A percentile compares a stretch with the other conserved stretches of the same genome.
These are phyloP conservation scores for Globisporangium sylvaticum DNA, from an alignment of 352 stramenopile species.

Conservation along the genomic window DNA sequence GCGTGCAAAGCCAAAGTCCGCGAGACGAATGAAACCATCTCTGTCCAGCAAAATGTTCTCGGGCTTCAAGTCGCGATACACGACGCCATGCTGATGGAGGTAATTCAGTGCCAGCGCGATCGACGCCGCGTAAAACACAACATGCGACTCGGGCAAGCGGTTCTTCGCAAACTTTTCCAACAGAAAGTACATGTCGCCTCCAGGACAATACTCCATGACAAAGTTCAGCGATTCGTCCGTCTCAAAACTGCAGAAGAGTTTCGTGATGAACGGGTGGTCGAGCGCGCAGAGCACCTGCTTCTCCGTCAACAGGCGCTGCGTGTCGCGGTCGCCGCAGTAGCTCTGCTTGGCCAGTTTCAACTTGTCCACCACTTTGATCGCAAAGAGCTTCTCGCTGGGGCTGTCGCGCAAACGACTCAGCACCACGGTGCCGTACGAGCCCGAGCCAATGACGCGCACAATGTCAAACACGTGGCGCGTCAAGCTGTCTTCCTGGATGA, in stretches of 20 bases:
- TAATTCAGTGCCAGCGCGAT: slow-evolving; percentile 94
- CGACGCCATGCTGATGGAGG: slow-evolving; percentile 67
- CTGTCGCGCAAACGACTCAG: slow-evolving; percentile 46
- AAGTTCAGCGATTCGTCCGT: slow-evolving; percentile 94
- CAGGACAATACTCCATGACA: slow-evolving; percentile 97
- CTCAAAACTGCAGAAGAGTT: slow-evolving; percentile 93
- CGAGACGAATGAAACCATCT: slow-evolving; percentile 86
- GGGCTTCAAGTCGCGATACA: slow-evolving; percentile 90
- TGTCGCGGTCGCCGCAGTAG: slow-evolving; percentile 31
- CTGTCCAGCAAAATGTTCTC: slow-evolving; percentile 90
- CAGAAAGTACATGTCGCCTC: slow-evolving; percentile 95
- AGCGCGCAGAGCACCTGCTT: slow-evolving; percentile 95
- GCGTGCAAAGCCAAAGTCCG: slow-evolving; percentile 80
- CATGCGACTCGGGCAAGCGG: slow-evolving; percentile 90
- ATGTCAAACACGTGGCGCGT: slow-evolving; percentile 64
- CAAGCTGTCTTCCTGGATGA: slow-evolving; percentile 9
- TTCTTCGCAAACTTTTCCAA: slow-evolving; percentile 87
- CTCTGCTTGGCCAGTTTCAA: slow-evolving; percentile 39
- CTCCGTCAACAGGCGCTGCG: slow-evolving; percentile 91
- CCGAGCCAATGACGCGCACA: slow-evolving; percentile 64
- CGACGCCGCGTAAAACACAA: slow-evolving; percentile 96
- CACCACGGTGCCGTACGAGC: slow-evolving; percentile 73
- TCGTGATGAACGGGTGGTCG: slow-evolving; percentile 97
- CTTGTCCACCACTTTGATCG: slow-evolving; percentile 79
- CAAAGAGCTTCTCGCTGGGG: slow-evolving; percentile 40